Evolutionary conservation across 441 rosid species (phyloP).

Genomic region (Brassica hybrid): DNA sequence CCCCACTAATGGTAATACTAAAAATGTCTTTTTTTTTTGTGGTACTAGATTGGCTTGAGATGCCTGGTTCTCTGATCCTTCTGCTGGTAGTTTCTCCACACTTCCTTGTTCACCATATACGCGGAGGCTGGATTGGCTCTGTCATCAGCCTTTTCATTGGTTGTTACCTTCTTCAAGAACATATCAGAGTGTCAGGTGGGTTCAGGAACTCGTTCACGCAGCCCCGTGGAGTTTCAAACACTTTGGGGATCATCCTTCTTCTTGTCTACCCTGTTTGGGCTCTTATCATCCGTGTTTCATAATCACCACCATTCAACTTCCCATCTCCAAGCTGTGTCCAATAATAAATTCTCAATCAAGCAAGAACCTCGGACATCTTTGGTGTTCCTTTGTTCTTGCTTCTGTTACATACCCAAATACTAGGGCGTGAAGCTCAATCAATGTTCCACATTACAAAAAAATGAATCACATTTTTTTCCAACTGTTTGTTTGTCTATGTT

Average conservation of each 20-base stretch:
- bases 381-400: conserved; percentile 22
- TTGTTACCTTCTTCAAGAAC: conserved; percentile 86
- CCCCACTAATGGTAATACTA: too few relatives aligned
- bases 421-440: conserved; percentile 22
- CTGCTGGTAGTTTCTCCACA: conserved; percentile 75
- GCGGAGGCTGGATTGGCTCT: conserved; percentile 61
- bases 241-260: conserved; percentile 75
- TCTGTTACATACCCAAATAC: conserved; percentile 26
- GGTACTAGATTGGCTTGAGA: conserved; percentile 74
- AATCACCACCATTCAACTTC: conserved; percentile 28
- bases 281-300: conserved; percentile 52
- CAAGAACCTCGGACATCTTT: conserved; percentile 13
- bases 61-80: conserved; percentile 83
- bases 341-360: conserved; percentile 12
- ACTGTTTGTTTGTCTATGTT: conserved; percentile 13
- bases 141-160: conserved; percentile 66
- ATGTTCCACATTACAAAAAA: neutral
- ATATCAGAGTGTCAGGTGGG: conserved; percentile 57
- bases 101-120: conserved; percentile 60
- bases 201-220: conserved; percentile 66
- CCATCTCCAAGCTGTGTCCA: neutral
- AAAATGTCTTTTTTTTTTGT: neutral
- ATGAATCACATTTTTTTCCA: conserved; percentile 26
- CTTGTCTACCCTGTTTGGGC: conserved; percentile 89
- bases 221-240: conserved; percentile 80